A percentile compares a stretch with the other conserved stretches of the same genome.
Evolutionary conservation across 2,329 filamentous ascomycete genomes (phyloP).

Genomic region (Amauroascus verrucosus): DNA sequence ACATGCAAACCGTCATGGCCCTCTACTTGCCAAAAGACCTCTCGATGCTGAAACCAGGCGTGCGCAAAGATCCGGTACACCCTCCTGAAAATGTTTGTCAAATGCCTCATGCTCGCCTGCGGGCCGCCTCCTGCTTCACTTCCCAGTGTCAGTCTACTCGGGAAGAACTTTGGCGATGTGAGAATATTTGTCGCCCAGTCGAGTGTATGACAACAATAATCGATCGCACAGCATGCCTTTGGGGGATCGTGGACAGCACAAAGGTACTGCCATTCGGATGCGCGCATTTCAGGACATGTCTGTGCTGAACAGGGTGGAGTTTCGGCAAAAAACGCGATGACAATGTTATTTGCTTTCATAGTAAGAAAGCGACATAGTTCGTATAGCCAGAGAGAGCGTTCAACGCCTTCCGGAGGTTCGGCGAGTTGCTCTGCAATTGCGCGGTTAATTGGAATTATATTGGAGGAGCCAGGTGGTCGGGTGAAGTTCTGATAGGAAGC

Average conservation of each 20-base stretch:
- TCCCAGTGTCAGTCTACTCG: conserved; percentile 62
- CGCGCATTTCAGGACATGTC: conserved; percentile 96
- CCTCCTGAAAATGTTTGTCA: conserved; percentile 89
- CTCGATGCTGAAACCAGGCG: conserved; percentile 94
- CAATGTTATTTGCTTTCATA: conserved; percentile 83
- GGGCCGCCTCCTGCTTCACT: conserved; percentile 34
- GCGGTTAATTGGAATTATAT: conserved; percentile 62
- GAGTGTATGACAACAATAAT: conserved; percentile 97
- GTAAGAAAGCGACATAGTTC: conserved; percentile 95
- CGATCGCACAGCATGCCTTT: conserved; percentile 94
- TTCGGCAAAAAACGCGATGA: conserved; percentile 88
- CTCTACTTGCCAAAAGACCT: conserved; percentile 92
- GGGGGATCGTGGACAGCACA: conserved; percentile 95
- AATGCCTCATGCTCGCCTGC: conserved; percentile 48
- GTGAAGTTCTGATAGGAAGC: conserved; percentile 79
- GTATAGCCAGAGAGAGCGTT: conserved; percentile 89
- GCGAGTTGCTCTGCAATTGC: conserved; percentile 66
- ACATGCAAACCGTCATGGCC: conserved; percentile 83
- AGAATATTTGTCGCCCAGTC: conserved; percentile 96
- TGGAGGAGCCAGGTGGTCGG: conserved; percentile 46
- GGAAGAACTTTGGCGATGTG: conserved; percentile 90
- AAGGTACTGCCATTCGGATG: conserved; percentile 96
- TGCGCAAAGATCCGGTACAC: conserved; percentile 96
- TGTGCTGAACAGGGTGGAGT: conserved; percentile 73
- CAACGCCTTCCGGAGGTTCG: conserved; percentile 67